A percentile compares a stretch with the other conserved stretches of the same genome.
Conservation (phyloP, 352 stramenopile species). For the Globisporangium nagaii region DNA sequence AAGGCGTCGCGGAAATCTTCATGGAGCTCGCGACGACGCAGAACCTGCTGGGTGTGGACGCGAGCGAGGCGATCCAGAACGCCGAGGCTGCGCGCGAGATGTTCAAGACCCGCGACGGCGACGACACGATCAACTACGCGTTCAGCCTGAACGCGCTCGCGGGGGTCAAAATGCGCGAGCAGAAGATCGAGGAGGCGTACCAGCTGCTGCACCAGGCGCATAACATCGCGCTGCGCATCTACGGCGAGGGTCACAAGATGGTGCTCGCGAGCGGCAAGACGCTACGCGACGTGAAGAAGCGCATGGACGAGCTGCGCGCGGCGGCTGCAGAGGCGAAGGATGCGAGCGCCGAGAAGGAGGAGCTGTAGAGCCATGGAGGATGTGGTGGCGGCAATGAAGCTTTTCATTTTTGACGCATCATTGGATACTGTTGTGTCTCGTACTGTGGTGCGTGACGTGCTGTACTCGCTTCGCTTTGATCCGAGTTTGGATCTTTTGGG, state of each 20-base stretch:
- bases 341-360: conserved; percentile 6
- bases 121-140: conserved; percentile 58
- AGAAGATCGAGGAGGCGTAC: conserved; percentile 51
- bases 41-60: conserved; percentile 28
- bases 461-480: background rate
- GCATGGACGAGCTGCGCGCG: conserved; percentile 33
- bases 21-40: conserved; percentile 64
- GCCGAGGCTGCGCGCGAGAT: conserved; percentile 43
- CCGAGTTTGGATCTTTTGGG: conserved; percentile 5
- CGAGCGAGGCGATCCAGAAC: conserved; percentile 30
- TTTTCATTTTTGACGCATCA: background rate
- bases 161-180: conserved; percentile 66
- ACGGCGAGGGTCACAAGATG: conserved; percentile 56
- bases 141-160: conserved; percentile 81
- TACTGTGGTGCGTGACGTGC: background rate
- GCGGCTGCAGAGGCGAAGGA: background rate
- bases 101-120: conserved; percentile 59
- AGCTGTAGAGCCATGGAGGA: conserved; percentile 11
- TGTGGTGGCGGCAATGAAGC: too few relatives aligned
- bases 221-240: conserved; percentile 57
- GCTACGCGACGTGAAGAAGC: conserved; percentile 52
- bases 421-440: background rate
- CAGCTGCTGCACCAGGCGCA: conserved; percentile 61
- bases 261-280: conserved; percentile 58
- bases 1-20: conserved; percentile 69